Evolutionary conservation across 305 asterid genomes (phyloP), one percentile per base, ranked within the genome.

Genomic region (Fraxinus paxiana): DNA sequence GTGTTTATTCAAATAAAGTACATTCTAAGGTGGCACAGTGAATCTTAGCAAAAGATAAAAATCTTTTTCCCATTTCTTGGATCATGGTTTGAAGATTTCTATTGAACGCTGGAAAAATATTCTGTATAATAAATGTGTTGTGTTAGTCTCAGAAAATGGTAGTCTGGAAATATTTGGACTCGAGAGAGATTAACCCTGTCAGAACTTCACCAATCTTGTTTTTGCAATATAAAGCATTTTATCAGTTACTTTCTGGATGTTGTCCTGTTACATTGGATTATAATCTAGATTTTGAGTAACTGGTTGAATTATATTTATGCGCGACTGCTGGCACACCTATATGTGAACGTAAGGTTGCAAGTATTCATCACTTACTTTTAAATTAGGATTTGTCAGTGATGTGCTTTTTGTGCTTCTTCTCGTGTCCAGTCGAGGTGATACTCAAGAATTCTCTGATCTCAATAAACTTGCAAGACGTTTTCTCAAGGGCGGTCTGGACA

Each of bases 391-490:
- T 26, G 41, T 77, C 82, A 30, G 77, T 88, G 79, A 83, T 82
- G 24, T 80, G 80, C 43, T 79, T 86, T 65, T 77, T 82, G 20
- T 82, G 80, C 56, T 79, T 86, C 86, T 69, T 79, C 86, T 69
- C 77, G 38, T 84, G 81, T 87, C 74, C 89, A 95, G 99, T 86
- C 99, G 99, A 85, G 99, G 98, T 59, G 99, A 96, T 88, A 90
- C 99, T 69, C 98, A 94, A 82, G 99, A 96, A 81, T 96, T 88
- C 89, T 91, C 99, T 76, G 99, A 94, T 86, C 82, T 96, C 84
- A 89, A 92, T 87, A 94, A 96, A 90, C 97, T 96, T 24, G 97
- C 97, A 26, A 90, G 86, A 80, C 98, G 92, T 76, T 94, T 96
- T 86, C 95, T 96, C 67, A 89, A 90, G 82, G 95, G 88, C 81